Base-by-base conservation (phyloP, 1,284 basidiomycete species). In the Ceratobasidium sp. region DNA sequence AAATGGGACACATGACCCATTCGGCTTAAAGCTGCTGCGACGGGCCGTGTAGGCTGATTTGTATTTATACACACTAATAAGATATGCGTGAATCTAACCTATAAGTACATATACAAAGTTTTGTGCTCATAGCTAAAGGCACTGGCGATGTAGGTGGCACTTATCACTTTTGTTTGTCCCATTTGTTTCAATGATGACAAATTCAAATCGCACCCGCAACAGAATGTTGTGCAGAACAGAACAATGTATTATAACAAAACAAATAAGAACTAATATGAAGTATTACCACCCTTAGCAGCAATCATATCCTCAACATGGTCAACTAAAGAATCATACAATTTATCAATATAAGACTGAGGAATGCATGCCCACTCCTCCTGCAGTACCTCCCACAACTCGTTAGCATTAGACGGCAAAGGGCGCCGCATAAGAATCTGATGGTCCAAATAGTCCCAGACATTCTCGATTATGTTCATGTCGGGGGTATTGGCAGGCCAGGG, bases 401-500 rank as follows among this genome's bases (percentile, higher is more conserved):
- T 28, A 6, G 46, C 49, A 69, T 53, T 69, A 20, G 44, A 18
- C 9, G 46, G 67, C 26, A 69, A 28, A 12, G 6, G 13, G 26
- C 26, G 26, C 12, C 44, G 26, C 39, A 46, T 44, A 46, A n/a
- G 46, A 49, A 69, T 46, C 67, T 44, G 15, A 26, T 53, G 39
- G 26, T 69, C 67, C 26, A 69, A 33, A 33, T 70, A 56, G 51
- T 53, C 68, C 68, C 68, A 66, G 10, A 70, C 53, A 58, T 70
- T 26, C 40, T 70, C 68, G 56, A 70, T 70, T 55, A 58, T 56
- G 53, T 70, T 70, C 68, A 70, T 70, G 56, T 70, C 55, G 1
- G 68, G 68, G 51, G 51, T 70, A 51, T 56, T 70, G 26, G 68
- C 49, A 9, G 68, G 68, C 68, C 68, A 70, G 33, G 68, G 68